Conservation (phyloP, 2,329 filamentous ascomycete genomes). For the Spiromastix sp. region DNA sequence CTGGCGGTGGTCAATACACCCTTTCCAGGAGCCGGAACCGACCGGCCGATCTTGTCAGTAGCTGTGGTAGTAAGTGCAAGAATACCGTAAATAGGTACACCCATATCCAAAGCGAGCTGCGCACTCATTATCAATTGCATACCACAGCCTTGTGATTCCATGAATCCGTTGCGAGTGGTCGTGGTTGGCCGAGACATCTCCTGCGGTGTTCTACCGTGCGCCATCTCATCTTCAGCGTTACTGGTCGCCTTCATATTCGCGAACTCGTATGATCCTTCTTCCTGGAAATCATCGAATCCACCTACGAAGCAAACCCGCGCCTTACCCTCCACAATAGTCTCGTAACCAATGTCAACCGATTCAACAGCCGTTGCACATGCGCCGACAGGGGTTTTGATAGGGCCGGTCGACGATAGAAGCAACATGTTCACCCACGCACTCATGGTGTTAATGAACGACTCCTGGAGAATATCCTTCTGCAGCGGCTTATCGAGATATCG, state of each 20-base stretch:
- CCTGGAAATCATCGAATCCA: conserved; percentile 98
- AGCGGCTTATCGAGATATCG: conserved; percentile 93
- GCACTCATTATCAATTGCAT: conserved; percentile 98
- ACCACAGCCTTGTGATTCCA: conserved; percentile 98
- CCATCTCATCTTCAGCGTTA: conserved; percentile 94
- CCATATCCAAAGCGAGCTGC: conserved; percentile 92
- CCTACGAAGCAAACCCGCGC: conserved; percentile 94
- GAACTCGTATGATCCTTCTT: conserved; percentile 98
- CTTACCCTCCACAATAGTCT: conserved; percentile 98
- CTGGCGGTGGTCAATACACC: conserved; percentile 93
- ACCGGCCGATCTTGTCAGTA: conserved; percentile 97
- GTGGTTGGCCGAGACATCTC: conserved; percentile 98
- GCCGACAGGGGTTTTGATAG: conserved; percentile 97
- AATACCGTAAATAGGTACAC: conserved; percentile 93
- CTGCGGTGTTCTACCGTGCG: conserved; percentile 83
- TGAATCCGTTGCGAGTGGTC: conserved; percentile 94
- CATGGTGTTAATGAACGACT: conserved; percentile 99
- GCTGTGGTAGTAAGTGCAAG: conserved; percentile 89
- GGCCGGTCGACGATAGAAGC: conserved; percentile 88
- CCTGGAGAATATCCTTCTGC: conserved; percentile 97
- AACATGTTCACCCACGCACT: conserved; percentile 99
- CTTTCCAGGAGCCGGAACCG: conserved; percentile 89
- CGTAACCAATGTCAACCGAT: conserved; percentile 93
- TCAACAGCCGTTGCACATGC: conserved; percentile 96
- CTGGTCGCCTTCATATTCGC: conserved; percentile 99